Evolutionary conservation across 345 rosid species (phyloP), one percentile per base, ranked within the genome.

Genomic region (Camelina neglecta): DNA sequence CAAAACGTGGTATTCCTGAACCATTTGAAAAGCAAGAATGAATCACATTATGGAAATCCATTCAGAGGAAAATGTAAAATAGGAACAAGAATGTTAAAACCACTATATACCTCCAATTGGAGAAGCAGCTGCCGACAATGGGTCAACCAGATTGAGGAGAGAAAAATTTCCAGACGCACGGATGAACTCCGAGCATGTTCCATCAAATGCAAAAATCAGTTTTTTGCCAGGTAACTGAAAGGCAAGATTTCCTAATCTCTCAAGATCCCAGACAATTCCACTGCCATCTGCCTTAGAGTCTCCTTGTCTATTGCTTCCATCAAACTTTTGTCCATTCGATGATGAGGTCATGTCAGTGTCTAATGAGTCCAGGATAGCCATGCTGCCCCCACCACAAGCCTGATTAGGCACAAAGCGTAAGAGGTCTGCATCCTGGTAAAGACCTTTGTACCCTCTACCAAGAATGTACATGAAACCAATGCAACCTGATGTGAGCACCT

Each of bases 341-440:
- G 89, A 81, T 78, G 86, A 76, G 71, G 90, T 81, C 87, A 87
- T 72, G 72, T 91, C 98, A 73, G 86, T 80, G 76, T 93, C 99
- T 81, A 95, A 76, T 24, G 97, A 85, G 73, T 91, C 99, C 79
- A 95, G 81, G 81, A 93, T 95, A 57, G 99, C 98, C 99, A 95
- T 89, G 85, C 92, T 91, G 64, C 96, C 98, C 77, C 99, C 99
- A 77, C 96, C 97, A 83, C 99, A 95, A 71, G 99, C 98, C 85
- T 95, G 99, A 79, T 88, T 87, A 73, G 99, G 98, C 20, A 96
- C 98, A 89, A 96, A 93, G 50, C 90, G 93, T 57, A 93, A 87
- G 77, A 96, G 92, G 79, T 93, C 93, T 2, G 98, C 81, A 73
- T 96, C 99, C 80, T 93, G 99, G 83, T 88, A 93, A 62, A 96